Evolutionary conservation across 148 eudicot species (phyloP), one percentile per base, ranked within the genome.

Genomic region (Fagopyrum homotropicum): DNA sequence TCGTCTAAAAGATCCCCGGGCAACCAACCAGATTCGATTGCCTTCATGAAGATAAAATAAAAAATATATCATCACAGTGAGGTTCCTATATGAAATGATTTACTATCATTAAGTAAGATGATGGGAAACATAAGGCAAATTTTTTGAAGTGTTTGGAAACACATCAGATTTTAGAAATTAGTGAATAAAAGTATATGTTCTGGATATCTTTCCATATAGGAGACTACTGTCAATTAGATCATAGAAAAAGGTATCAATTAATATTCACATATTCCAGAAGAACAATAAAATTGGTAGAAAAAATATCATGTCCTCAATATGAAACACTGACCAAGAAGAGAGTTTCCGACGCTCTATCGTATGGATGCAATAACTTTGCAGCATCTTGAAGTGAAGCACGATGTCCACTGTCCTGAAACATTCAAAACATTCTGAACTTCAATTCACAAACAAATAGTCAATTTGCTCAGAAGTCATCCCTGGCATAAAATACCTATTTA

Each of bases 1-100:
- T 95, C 97, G 80, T 95, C 91, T 80, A 95, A 81, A 82, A 91
- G 80, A 87, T 84, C 88, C 61, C 96, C 96, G 77, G 98, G 98
- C 80, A 95, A 73, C 72, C 85, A 85, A 35, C 98, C 98, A 75
- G 87, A 84, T 84, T 95, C 98, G 78, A 92, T 92, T 72, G 96
- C 97, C 98, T 94, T 22, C 80, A 86, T 48, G 40, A n/a, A 57
- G 47, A 75, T 22, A 43, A 72, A 10, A 8, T 16, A 69, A 55
- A 46, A 61, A 15, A 47, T 22, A 43, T 43, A 49, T 4, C 12
- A 75, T 56, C 70, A 16, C 43, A 76, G 30, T 10, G 9, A 19
- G 57, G 11, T 50, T 19, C 7, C 15, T 63, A 45, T 64, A 19
- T 12, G 60, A 45, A 26, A 70, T 49, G 45, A 17, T 4, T 57